Conservation (phyloP, 1,139 yeast species). For the Eremothecium sinecaudum region DNA sequence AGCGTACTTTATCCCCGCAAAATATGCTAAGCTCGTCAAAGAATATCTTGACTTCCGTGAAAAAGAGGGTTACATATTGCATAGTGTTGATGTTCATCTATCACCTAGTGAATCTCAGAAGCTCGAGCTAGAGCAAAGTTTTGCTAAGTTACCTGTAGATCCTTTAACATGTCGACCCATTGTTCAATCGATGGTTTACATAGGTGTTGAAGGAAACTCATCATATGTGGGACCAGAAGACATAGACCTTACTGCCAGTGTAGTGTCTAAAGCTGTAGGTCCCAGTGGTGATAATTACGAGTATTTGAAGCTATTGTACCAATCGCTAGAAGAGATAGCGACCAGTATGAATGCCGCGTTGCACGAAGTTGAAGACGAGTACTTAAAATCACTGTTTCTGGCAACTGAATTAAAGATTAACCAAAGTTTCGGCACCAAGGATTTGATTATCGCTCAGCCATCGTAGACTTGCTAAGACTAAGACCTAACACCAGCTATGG, state of each 20-base stretch:
- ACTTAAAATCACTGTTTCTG: conserved; percentile 6
- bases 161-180: conserved; percentile 34
- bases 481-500: too few species aligned
- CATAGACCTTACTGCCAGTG: conserved; percentile 46
- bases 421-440: too few species aligned
- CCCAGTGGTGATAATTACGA: conserved; percentile 78
- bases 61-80: conserved; percentile 77
- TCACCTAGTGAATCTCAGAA: conserved; percentile 28
- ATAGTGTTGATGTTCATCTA: conserved; percentile 57
- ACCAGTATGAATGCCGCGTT: conserved; percentile 2
- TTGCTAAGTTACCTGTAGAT: conserved; percentile 27
- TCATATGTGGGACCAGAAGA: conserved; percentile 81
- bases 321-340: conserved; percentile 38
- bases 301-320: conserved; percentile 48
- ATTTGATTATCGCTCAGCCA: too few species aligned
- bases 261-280: conserved; percentile 51
- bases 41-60: conserved; percentile 73
- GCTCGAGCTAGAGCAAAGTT: conserved; percentile 19
- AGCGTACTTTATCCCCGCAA: conserved; percentile 71
- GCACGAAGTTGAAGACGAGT: conserved; percentile 8
- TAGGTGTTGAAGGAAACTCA: conserved; percentile 71
- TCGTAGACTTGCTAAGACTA: too few species aligned
- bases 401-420: too few species aligned
- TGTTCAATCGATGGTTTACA: conserved; percentile 62
- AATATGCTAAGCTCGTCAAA: conserved; percentile 49